Base-by-base conservation (phyloP, 176 grass and related monocot species). In the Musa itinerans region DNA sequence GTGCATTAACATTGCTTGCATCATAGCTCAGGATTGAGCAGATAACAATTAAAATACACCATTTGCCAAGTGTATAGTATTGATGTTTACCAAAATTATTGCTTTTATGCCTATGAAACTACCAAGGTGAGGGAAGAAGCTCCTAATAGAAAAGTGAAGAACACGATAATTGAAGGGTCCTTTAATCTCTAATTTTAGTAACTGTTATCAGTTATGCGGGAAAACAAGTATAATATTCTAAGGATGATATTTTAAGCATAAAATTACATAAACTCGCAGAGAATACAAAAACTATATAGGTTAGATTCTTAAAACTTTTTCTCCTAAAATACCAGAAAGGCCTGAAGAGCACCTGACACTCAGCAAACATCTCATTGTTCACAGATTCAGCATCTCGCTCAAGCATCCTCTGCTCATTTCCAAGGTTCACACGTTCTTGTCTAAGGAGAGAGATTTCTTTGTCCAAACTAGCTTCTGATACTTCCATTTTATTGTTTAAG, bases 321-420 rank as follows among this genome's bases (percentile, higher is more conserved):
- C 23, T 12, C 4, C 14, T 50, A 51, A 23, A 25, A 49, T 59
- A 17, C 10, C 12, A 76, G 43, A 63, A 64, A 17, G 10, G 10
- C 51, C 29, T 58, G 66, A 83, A 59, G 25, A 81, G 74, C 79
- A 97, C 94, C 94, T 93, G 94, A 79, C 94, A 97, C 79, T 97
- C 94, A 11, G 84, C 83, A 85, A 93, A 97, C 94, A 97, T 97
- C 75, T 97, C 94, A 76, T 82, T 93, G 87, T 82, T 97, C 78
- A 89, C 86, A 78, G 90, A 87, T 67, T 96, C 93, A 48, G 90
- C 94, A 84, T 93, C 87, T 43, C 90, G 89, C 82, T 93, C 90
- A 78, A 93, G 82, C 59, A 89, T 93, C 66, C 86, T 81, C 69
- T 84, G 89, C 76, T 93, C 83, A 85, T 97, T 78, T 64, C 94